Base-by-base conservation (phyloP, 768 basidiomycete species). In the Kwoniella europaea region DNA sequence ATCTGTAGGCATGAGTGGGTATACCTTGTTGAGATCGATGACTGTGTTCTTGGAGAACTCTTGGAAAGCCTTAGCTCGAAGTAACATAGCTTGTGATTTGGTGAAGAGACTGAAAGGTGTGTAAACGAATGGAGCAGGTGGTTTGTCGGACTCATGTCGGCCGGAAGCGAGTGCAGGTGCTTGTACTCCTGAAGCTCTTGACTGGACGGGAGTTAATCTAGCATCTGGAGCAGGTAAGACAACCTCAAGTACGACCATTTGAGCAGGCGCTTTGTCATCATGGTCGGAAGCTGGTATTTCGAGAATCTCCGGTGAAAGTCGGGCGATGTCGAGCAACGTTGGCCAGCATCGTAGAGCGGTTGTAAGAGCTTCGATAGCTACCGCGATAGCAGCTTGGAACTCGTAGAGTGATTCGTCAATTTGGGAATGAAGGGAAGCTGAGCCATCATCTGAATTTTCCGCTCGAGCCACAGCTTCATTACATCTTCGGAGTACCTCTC, bases 61-160 rank as follows among this genome's bases (percentile, higher is more conserved):
- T 43, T 73, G 68, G 53, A 75, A 78, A 13, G 70, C 69, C 41
- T 70, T 75, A 35, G 76, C 79, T 18, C 76, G 71, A 18, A 82
- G 72, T 35, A 79, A 65, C 69, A 72, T 72, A 13, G 74, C 71
- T 68, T 84, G 83, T 20, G 82, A 72, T 22, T 78, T 80, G 62
- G 78, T 71, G 71, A 83, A 84, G 1, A 84, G 71, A 46, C 71
- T 78, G 76, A 78, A 82, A 1, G 83, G 83, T 10, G 82, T 81
- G 71, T 81, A 81, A 61, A 82, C 73, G 74, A 80, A 82, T 3
- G 81, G 82, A 4, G 76, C 74, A 24, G 82, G 79, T 13, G 82
- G 80, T 58, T 79, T 77, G 72, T 83, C 77, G 42, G 63, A 57
- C 55, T 74, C 76, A 27, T 68, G 58, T 59, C 79, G 73, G 27